Conservation (phyloP, 2,329 filamentous ascomycete species). For the Trichoderma endophyticum region DNA sequence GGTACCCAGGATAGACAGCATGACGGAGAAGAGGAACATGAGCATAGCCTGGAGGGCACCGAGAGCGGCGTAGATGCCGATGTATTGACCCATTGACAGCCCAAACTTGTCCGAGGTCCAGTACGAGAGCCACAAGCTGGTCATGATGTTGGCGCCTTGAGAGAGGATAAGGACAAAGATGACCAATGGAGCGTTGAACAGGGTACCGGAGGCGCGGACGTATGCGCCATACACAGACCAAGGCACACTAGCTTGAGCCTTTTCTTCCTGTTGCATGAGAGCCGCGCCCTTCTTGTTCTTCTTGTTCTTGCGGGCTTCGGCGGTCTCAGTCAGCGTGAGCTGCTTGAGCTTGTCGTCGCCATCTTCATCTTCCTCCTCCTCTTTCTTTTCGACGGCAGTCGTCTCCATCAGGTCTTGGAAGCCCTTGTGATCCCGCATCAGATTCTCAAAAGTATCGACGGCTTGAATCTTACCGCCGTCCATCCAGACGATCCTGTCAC, state of each 20-base stretch:
- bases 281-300: conserved; percentile 57
- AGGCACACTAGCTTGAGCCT: conserved; percentile 71
- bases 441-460: conserved; percentile 82
- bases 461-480: conserved; percentile 80
- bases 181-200: conserved; percentile 65
- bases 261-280: conserved; percentile 71
- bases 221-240: conserved; percentile 80
- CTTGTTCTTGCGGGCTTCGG: conserved; percentile 46
- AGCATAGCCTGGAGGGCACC: conserved; percentile 68
- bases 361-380: conserved; percentile 48
- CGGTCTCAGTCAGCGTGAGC: conserved; percentile 40
- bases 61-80: conserved; percentile 68
- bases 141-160: conserved; percentile 81
- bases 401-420: conserved; percentile 86
- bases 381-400: conserved; percentile 67
- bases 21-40: conserved; percentile 77
- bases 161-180: conserved; percentile 63
- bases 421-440: conserved; percentile 73
- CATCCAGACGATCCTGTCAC: conserved; percentile 92
- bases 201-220: conserved; percentile 68
- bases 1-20: conserved; percentile 76
- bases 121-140: conserved; percentile 88
- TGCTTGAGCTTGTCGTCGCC: conserved; percentile 41
- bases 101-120: conserved; percentile 82
- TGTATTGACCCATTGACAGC: conserved; percentile 66